phyloP scores from a whole-genome alignment of 2,329 filamentous ascomycete species.

The Alternaria sp. region DNA sequence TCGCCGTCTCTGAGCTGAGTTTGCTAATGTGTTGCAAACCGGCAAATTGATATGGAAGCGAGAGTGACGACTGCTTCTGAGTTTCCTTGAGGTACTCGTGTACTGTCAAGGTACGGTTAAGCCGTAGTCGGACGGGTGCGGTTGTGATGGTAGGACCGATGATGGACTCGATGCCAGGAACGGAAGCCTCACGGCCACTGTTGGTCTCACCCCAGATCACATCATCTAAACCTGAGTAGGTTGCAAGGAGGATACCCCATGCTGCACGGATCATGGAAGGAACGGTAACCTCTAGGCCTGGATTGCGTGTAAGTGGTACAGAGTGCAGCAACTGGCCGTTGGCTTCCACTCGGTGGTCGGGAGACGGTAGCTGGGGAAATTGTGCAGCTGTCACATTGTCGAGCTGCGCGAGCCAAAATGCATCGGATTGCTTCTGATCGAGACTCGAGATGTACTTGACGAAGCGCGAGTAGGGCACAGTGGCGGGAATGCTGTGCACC shows the following conservation, averaged over 20 bases:
- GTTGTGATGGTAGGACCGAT: conserved; percentile 54
- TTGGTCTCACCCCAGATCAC: conserved; percentile 58
- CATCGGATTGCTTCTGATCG: conserved; percentile 38
- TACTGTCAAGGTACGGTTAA: conserved; percentile 45
- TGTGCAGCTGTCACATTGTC: conserved; percentile 41
- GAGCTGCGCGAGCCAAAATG: conserved; percentile 43
- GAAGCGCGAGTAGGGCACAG: conserved; percentile 45
- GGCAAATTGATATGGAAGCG: conserved; percentile 48
- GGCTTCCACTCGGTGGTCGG: conserved; percentile 44
- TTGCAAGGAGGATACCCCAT: conserved; percentile 58
- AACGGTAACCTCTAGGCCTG: conserved; percentile 43
- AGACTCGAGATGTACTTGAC: conserved; percentile 43
- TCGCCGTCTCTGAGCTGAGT: conserved; percentile 50
- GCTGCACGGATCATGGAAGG: conserved; percentile 55
- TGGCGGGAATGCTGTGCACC: conserved; percentile 11
- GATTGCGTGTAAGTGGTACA: conserved; percentile 29
- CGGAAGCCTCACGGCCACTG: conserved; percentile 48
- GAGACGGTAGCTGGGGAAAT: conserved; percentile 45
- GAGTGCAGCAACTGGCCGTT: conserved; percentile 37
- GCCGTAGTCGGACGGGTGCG: conserved; percentile 54
- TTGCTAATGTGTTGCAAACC: conserved; percentile 59
- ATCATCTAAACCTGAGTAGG: conserved; percentile 58
- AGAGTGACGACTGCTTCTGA: conserved; percentile 39
- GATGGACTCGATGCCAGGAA: conserved; percentile 51
- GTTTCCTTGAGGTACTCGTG: conserved; percentile 41